phyloP scores from a whole-genome alignment of 176 grass and related monocot species.

The Carex kokanica region DNA sequence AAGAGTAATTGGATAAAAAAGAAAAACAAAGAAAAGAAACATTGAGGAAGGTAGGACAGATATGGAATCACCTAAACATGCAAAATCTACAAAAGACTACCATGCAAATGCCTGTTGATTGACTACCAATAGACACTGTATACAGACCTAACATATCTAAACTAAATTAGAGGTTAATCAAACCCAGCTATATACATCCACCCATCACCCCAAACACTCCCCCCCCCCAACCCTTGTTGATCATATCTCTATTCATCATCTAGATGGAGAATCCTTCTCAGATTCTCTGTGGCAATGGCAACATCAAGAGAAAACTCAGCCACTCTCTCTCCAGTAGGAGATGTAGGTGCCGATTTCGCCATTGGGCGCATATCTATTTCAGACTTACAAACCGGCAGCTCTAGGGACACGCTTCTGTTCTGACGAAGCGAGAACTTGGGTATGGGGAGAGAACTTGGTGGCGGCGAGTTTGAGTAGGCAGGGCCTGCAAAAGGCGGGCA shows the following conservation, averaged over 20 bases:
- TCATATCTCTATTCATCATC: slow-evolving; percentile 29
- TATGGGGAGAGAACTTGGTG: slow-evolving; percentile 80
- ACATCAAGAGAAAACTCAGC: slow-evolving; percentile 41
- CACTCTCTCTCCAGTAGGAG: slow-evolving; percentile 42
- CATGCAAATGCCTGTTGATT: slow-evolving; percentile 17
- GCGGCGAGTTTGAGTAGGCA: slow-evolving; percentile 76
- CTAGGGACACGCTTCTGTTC: slow-evolving; percentile 71
- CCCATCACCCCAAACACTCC: background rate
- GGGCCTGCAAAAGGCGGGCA: slow-evolving; percentile 87
- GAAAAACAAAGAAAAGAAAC: slow-evolving; percentile 23
- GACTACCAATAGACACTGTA: slow-evolving; percentile 12
- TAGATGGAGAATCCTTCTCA: slow-evolving; percentile 83
- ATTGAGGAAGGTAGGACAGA: slow-evolving; percentile 23
- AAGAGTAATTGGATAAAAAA: slow-evolving; percentile 12
- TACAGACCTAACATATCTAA: slow-evolving; percentile 11
- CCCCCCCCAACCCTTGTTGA: slow-evolving; percentile 26
- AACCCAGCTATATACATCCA: slow-evolving; percentile 21
- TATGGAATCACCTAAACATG: slow-evolving; percentile 38
- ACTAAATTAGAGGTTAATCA: slow-evolving; percentile 18
- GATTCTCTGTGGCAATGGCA: slow-evolving; percentile 67
- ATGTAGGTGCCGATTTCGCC: slow-evolving; percentile 73
- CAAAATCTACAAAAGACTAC: slow-evolving; percentile 33
- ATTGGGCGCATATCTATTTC: slow-evolving; percentile 33
- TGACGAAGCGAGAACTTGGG: slow-evolving; percentile 82
- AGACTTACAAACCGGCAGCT: slow-evolving; percentile 36